Base-by-base conservation (phyloP, 2,329 filamentous ascomycete species). In the Amauroascus niger region DNA sequence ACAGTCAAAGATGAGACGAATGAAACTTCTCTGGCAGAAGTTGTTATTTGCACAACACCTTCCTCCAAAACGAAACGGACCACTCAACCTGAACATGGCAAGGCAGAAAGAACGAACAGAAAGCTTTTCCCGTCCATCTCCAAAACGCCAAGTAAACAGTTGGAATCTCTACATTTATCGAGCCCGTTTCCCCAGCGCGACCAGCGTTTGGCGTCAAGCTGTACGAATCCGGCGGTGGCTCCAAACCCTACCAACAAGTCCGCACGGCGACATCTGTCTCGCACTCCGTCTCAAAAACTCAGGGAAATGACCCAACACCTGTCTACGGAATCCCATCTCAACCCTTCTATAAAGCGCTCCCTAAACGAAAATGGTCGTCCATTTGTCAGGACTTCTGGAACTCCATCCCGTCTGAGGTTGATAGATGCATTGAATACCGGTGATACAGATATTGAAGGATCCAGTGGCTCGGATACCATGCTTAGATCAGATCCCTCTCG, bases 361-460 rank as follows among this genome's bases (percentile, higher is more conserved):
- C 33, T 50, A 8, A 16, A 24, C 18, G 35, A 54, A 43, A 52
- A 22, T 13, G 32, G 46, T 1, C 7, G 16, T 11, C 37, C 30
- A 46, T 16, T 18, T 18, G 44, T 44, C 14, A 26, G 18, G 9
- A 49, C 35, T 16, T 37, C 44, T 33, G 24, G 33, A 24, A 44
- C 46, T 32, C 18, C 45, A 18, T 57, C 57, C 13, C 65, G 69
- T 37, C 67, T 59, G 53, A 65, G 69, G 49, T 54, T 71, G 32
- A 61, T 71, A 30, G 68, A 71, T 57, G 65, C 65, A 11, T 52
- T 71, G 28, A 55, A 52, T 52, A 32, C 47, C 13, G 46, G 52
- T 30, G 53, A 56, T 44, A 16, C 24, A 22, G 45, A 33, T 37
- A 24, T 37, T 1, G 55, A 53, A 14, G 28, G n/a, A 24, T 47